Percentiles rank a stretch among this genome's conserved stretches.
phyloP scores from a whole-genome alignment of 345 rosid genomes.

The Noccaea caerulescens region DNA sequence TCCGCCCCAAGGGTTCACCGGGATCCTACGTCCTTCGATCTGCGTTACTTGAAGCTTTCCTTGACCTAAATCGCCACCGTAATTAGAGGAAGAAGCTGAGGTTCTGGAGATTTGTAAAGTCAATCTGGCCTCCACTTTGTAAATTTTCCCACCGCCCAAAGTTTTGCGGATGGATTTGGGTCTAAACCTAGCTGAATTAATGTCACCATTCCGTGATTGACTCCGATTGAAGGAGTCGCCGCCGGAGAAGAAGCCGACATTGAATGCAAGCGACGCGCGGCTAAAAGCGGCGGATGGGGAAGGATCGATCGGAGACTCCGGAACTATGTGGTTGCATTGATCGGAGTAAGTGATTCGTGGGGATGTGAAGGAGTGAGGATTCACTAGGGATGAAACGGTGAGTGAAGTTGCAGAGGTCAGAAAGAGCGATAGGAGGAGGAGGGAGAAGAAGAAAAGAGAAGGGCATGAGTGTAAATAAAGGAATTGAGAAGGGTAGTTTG shows the following conservation, averaged over 20 bases:
- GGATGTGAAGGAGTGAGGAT: constrained; percentile 34
- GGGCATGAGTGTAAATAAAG: constrained; percentile 5
- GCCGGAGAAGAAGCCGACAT: constrained; percentile 56
- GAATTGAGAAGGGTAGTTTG: constrained; percentile 31
- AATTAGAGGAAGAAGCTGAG: constrained; percentile 32
- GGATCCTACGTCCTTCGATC: constrained; percentile 60
- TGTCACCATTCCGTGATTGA: constrained; percentile 2
- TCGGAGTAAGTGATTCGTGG: constrained; percentile 48
- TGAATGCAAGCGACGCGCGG: constrained; percentile 44
- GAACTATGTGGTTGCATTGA: constrained; percentile 60
- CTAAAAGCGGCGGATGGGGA: constrained; percentile 25
- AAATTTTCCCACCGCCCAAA: constrained; percentile 34
- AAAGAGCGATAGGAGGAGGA: constrained; percentile 18
- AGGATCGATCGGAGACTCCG: constrained; percentile 44
- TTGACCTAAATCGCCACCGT: constrained; percentile 33
- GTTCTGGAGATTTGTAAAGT: constrained; percentile 44
- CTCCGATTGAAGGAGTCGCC: constrained; percentile 46
- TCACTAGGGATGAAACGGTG: constrained; percentile 33
- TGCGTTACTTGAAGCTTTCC: constrained; percentile 49
- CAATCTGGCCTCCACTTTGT: constrained; percentile 50
- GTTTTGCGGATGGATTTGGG: constrained; percentile 33
- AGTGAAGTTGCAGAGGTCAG: constrained; percentile 37
- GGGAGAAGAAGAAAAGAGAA: constrained; percentile 12
- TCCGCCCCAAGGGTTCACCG: constrained; percentile 38
- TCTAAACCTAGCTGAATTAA: constrained; percentile 44